These are phyloP conservation scores for Dictyostelium capitatum DNA, from an alignment of 78 protist species.

Conservation along the genomic window DNA sequence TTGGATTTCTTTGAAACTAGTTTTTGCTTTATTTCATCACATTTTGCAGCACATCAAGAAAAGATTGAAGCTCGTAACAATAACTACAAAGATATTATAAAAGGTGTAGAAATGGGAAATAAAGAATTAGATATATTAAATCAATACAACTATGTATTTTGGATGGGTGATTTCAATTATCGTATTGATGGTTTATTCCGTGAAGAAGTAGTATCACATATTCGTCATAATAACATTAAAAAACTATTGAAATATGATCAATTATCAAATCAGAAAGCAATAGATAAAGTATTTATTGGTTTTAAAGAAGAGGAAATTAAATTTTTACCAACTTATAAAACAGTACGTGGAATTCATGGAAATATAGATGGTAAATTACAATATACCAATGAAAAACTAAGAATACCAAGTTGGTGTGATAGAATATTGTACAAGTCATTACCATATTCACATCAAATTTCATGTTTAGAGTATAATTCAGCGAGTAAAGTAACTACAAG, in stretches of 20 bases:
- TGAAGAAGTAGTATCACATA: conserved; percentile 41
- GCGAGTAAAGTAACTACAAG: conserved; percentile 25
- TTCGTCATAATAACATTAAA: not conserved
- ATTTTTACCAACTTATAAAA: conserved; percentile 90
- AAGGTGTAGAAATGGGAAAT: conserved; percentile 41
- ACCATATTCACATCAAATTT: conserved; percentile 46
- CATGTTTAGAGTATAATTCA: not conserved
- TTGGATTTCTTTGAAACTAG: conserved; percentile 65
- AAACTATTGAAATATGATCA: conserved; percentile 84
- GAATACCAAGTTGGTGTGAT: conserved; percentile 87
- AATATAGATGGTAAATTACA: not conserved
- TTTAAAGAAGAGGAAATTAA: conserved; percentile 53
- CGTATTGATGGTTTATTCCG: conserved; percentile 84
- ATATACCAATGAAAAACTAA: conserved; percentile 55
- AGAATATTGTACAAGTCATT: conserved; percentile 64
- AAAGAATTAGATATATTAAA: conserved; percentile 32
- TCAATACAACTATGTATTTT: conserved; percentile 90
- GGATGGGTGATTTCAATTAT: conserved; percentile 96
- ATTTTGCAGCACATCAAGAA: conserved; percentile 92
- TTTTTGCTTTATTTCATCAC: conserved; percentile 87
- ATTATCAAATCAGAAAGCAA: conserved; percentile 28
- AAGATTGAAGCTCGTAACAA: conserved; percentile 75
- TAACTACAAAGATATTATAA: conserved; percentile 82
- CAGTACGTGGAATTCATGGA: not conserved
- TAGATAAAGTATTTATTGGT: conserved; percentile 76